Evolutionary conservation across 2,329 filamentous ascomycete genomes (phyloP).

Genomic region (Alternaria dauci): DNA sequence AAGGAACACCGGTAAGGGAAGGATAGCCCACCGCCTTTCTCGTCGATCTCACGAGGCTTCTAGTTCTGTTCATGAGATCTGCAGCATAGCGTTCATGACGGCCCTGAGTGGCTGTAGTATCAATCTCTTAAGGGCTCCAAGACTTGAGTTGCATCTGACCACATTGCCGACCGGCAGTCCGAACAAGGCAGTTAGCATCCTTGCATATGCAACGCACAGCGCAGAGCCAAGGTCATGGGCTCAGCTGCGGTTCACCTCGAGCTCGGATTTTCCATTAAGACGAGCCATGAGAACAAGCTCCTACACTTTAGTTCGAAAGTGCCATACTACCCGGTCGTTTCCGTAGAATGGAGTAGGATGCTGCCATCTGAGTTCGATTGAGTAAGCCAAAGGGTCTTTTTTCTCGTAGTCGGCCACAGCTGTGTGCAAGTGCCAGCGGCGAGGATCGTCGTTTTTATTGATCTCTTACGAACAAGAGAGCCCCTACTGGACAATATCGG

Average conservation of each 20-base stretch:
- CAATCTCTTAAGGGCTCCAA: background rate
- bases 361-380: background rate
- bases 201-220: background rate
- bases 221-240: background rate
- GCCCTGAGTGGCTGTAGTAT: constrained; percentile 1
- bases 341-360: background rate
- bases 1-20: background rate
- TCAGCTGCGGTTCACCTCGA: background rate
- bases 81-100: background rate
- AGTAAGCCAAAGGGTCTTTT: background rate
- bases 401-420: background rate
- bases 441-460: background rate
- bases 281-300: no score
- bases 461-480: background rate
- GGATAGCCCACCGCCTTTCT: constrained; percentile 2
- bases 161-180: constrained; percentile 3
- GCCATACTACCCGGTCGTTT: background rate
- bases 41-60: background rate
- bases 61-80: background rate
- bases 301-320: background rate
- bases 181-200: background rate
- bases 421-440: background rate
- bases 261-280: background rate
- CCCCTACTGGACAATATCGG: constrained; percentile 4
- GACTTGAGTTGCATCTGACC: background rate